These are phyloP conservation scores for Toxoplasma gondii DNA, from an alignment of 169 alveolate genomes.

Conservation along the genomic window DNA sequence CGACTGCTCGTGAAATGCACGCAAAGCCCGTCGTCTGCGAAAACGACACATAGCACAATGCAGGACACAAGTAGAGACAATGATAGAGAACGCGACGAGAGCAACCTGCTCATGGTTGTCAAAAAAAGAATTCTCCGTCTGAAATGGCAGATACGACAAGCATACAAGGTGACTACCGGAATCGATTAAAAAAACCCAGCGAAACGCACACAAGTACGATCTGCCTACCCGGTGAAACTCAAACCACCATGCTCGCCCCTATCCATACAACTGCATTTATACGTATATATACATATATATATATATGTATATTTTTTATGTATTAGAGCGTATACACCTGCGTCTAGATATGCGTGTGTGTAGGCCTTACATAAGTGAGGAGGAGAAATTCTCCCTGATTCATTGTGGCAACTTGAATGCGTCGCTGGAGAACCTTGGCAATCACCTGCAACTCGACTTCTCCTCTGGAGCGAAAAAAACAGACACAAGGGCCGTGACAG, in stretches of 20 bases:
- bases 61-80: too few relatives aligned
- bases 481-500: not conserved
- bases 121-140: too few relatives aligned
- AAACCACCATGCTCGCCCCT: not conserved
- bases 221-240: too few relatives aligned
- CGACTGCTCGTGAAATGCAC: too few relatives aligned
- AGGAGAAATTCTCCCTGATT: not conserved
- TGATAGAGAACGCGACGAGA: too few relatives aligned
- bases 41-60: too few relatives aligned
- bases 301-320: not conserved
- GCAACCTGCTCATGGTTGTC: too few relatives aligned
- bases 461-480: not conserved
- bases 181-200: too few relatives aligned
- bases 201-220: too few relatives aligned
- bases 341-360: not conserved
- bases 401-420: not conserved
- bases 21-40: too few relatives aligned
- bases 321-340: not conserved
- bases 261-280: not conserved
- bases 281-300: not conserved
- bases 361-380: not conserved
- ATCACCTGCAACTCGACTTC: slow-evolving; percentile 27
- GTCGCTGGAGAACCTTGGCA: not conserved
- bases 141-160: too few relatives aligned
- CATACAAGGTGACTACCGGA: too few relatives aligned